phyloP scores from a whole-genome alignment of 331 rosid genomes.

The Ulmus americana region DNA sequence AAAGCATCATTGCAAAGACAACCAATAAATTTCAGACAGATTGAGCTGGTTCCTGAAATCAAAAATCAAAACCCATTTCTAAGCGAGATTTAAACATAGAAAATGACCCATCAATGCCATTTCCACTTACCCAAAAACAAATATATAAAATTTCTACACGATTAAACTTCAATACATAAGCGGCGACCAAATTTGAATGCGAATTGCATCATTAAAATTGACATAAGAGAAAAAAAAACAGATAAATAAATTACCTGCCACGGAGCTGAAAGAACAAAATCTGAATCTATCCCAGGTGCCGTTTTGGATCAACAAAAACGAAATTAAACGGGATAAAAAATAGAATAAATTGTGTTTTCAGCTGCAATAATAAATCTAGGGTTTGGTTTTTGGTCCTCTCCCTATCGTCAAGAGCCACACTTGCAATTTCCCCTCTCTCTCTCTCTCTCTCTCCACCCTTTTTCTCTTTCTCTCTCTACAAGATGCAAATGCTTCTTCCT shows the following conservation, averaged over 20 bases:
- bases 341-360: background rate
- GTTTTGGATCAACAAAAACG: slow-evolving; percentile 23
- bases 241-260: background rate
- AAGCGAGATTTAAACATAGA: slow-evolving; percentile 18
- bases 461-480: slow-evolving; percentile 18
- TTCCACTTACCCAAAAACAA: background rate
- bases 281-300: slow-evolving; percentile 17
- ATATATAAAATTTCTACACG: background rate
- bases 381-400: slow-evolving; percentile 31
- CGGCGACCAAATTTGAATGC: slow-evolving; percentile 4
- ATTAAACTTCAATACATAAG: background rate
- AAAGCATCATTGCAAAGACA: slow-evolving; percentile 12
- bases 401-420: slow-evolving; percentile 23
- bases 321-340: slow-evolving; percentile 6
- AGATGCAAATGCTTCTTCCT: slow-evolving; percentile 28
- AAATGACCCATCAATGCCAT: slow-evolving; percentile 7
- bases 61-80: slow-evolving; percentile 13
- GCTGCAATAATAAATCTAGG: slow-evolving; percentile 40
- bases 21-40: slow-evolving; percentile 6
- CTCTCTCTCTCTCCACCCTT: slow-evolving; percentile 16
- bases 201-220: slow-evolving; percentile 9
- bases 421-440: background rate
- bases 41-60: slow-evolving; percentile 14
- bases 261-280: slow-evolving; percentile 15
- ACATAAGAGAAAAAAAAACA: background rate